These are phyloP conservation scores for Clavispora asparagi DNA, from an alignment of 805 yeast species.

Conservation along the genomic window DNA sequence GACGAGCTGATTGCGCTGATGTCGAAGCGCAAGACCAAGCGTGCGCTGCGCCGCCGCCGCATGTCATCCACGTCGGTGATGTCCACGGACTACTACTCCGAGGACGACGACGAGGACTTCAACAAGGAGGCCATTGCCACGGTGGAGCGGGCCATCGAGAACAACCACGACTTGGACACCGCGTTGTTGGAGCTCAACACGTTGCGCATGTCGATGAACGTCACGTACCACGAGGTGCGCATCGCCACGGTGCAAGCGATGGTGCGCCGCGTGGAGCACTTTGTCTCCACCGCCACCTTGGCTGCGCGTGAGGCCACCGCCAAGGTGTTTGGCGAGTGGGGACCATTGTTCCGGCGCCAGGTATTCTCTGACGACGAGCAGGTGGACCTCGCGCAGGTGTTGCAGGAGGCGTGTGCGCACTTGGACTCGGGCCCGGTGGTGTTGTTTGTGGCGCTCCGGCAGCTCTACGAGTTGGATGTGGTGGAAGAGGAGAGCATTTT, in stretches of 20 bases:
- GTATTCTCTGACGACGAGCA: conserved; percentile 79
- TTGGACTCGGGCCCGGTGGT: conserved; percentile 42
- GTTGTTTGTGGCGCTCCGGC: conserved; percentile 47
- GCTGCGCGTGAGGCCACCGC: conserved; percentile 70
- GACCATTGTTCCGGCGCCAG: conserved; percentile 73
- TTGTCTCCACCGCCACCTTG: conserved; percentile 71
- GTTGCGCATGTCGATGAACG: conserved; percentile 95
- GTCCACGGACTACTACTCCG: conserved; percentile 43
- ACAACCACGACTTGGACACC: conserved; percentile 89
- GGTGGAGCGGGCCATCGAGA: conserved; percentile 84
- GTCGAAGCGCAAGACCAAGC: conserved; percentile 42
- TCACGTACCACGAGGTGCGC: conserved; percentile 88
- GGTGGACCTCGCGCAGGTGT: conserved; percentile 55
- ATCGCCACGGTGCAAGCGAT: conserved; percentile 73
- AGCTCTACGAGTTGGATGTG: conserved; percentile 77
- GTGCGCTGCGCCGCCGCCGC: conserved; percentile 26
- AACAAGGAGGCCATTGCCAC: conserved; percentile 89
- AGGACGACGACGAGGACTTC: conserved; percentile 66
- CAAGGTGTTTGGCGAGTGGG: conserved; percentile 79
- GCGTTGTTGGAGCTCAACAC: conserved; percentile 91
- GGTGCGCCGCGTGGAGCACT: conserved; percentile 62
- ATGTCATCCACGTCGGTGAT: conserved; percentile 30
- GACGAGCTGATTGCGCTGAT: conserved; percentile 56
- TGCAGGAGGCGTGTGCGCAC: conserved; percentile 41
- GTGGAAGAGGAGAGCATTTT: conserved; percentile 76